phyloP scores from a whole-genome alignment of 2,329 filamentous ascomycete species.

The Calonectria pauciramosa region DNA sequence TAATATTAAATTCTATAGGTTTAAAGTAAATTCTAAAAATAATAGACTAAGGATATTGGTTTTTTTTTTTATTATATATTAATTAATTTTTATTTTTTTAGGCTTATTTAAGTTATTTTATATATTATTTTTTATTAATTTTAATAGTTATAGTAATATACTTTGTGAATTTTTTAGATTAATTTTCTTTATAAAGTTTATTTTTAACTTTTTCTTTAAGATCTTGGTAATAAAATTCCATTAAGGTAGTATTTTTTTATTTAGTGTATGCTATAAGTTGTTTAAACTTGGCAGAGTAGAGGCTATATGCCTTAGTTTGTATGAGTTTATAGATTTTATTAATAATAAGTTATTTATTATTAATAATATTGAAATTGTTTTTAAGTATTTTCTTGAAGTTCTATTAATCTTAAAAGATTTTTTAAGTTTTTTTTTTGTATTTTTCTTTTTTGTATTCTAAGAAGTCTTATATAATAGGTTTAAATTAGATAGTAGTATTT shows the following conservation, averaged over 20 bases:
- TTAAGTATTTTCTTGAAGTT: not conserved
- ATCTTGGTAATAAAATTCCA: not conserved
- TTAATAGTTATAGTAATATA: not conserved
- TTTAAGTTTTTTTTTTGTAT: not conserved
- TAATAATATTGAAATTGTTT: not conserved
- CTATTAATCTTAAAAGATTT: not conserved
- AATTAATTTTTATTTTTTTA: not conserved
- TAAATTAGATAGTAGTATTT: not conserved
- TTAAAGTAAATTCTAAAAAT: too few species aligned
- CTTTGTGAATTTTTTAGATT: not conserved
- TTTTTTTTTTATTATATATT: not conserved
- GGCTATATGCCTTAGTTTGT: not conserved
- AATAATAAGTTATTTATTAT: not conserved
- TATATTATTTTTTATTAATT: not conserved
- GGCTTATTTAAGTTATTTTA: not conserved
- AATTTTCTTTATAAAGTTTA: not conserved
- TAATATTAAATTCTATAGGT: too few species aligned
- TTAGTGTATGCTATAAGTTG: not conserved
- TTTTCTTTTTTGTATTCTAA: not conserved
- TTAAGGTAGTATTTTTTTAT: not conserved
- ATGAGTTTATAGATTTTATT: not conserved
- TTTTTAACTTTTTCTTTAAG: not conserved
- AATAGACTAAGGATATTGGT: not conserved
- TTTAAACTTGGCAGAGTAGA: not conserved
- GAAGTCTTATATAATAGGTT: not conserved